phyloP scores from a whole-genome alignment of 2,329 filamentous ascomycete species.

The Colletotrichum coccodes region DNA sequence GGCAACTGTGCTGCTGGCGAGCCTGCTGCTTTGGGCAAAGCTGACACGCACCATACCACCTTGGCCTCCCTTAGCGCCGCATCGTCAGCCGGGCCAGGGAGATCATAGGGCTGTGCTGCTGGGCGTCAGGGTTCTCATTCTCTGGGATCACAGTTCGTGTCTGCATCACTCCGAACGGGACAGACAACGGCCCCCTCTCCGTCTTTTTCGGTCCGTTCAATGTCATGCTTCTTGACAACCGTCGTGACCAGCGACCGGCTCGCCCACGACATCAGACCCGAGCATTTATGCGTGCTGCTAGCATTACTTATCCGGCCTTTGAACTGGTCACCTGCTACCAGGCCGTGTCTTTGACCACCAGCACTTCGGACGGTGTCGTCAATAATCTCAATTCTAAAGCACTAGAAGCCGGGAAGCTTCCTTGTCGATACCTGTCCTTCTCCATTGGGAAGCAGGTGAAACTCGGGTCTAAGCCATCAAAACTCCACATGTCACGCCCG shows the following conservation, averaged over 20 bases:
- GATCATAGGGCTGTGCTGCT: constrained; percentile 18
- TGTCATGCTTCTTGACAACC: background rate
- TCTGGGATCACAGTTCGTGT: background rate
- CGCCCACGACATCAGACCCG: constrained; percentile 3
- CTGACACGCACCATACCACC: constrained; percentile 5
- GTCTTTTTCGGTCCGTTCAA: background rate
- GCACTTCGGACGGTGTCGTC: background rate
- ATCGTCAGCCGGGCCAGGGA: background rate
- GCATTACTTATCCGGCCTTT: background rate
- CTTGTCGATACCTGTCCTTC: background rate
- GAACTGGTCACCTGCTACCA: background rate
- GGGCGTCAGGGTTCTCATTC: background rate
- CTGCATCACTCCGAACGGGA: constrained; percentile 9
- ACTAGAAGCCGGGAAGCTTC: background rate
- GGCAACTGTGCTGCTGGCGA: background rate
- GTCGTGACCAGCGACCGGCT: background rate
- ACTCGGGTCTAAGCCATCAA: constrained; percentile 12
- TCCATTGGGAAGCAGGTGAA: background rate
- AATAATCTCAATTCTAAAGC: background rate
- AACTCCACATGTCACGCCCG: background rate
- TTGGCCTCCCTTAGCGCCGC: background rate
- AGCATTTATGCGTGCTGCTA: constrained; percentile 1
- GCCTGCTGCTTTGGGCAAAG: constrained; percentile 12
- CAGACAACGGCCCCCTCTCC: constrained; percentile 5
- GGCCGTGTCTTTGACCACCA: background rate